Evolutionary conservation across 495 filamentous ascomycete species (phyloP), one percentile per base, ranked within the genome.

Genomic region (Podospora conica): DNA sequence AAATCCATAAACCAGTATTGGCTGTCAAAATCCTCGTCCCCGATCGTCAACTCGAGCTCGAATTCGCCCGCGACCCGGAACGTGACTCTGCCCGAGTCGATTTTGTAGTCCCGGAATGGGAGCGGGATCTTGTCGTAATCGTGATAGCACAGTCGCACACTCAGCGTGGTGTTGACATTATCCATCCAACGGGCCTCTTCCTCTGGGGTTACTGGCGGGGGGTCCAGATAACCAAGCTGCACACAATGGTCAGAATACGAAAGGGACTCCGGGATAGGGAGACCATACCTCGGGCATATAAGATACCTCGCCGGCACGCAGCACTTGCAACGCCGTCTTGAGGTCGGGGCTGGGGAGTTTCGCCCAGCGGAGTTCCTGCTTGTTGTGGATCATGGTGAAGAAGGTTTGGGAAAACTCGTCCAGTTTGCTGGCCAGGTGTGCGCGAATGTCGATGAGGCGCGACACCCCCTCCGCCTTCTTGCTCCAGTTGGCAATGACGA

Each of bases 1-100:
- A 97, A 89, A 71, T 97, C 93, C 66, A 98, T 88, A 71, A 97
- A 96, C 77, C 87, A 97, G 72, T 96, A 92, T 73, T 93, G 94
- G 9, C 87, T 89, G 28, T 83, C 78, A 15, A 86, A 85, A 60
- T 93, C 87, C 71, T 96, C 93, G 67, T 92, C 87, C 1, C 88
- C 90, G 64, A 97, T 88, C 0, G 90, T 90, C 65, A 98, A 85
- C 70, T 98, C 95, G 23, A 97, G 84, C 74, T 98, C 96, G 73
- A 96, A 98, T 71, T 97, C 95, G 55, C 84, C 85, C 25, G 84
- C 78, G 7, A 97, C 88, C 29, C 79, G 84, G 74, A 98, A 98
- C 0, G 93, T 97, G 15, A 89, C 93, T 31, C 92, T 85, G 6
- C 96, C 95, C 66, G 88, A 86, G 61, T 82, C 82, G 55, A 98